Percentiles rank a stretch among this genome's conserved stretches.
These are phyloP conservation scores for Dictyostelium brefeldianum DNA, from an alignment of 78 protist species.

Conservation along the genomic window DNA sequence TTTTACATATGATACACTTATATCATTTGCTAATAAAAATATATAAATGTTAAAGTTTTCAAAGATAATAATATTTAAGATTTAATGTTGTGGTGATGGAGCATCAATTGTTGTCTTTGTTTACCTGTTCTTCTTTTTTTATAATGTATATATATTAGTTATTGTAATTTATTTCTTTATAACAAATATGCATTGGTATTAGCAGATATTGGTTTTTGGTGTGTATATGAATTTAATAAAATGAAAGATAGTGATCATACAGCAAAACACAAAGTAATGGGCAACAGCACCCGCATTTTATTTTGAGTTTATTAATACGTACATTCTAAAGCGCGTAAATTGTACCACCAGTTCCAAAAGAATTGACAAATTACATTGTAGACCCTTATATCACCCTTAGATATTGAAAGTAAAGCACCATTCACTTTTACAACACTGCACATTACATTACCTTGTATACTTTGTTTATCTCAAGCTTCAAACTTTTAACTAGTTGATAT, in stretches of 20 bases:
- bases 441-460: slow-evolving; percentile 95
- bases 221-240: slow-evolving; percentile 99
- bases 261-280: slow-evolving; percentile 99
- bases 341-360: too few relatives aligned
- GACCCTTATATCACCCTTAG: slow-evolving; percentile 85
- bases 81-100: too few relatives aligned
- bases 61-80: too few relatives aligned
- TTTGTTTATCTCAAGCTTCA: slow-evolving; percentile 97
- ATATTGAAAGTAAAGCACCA: slow-evolving; percentile 4
- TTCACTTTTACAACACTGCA: slow-evolving; percentile 94
- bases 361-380: slow-evolving; percentile 75
- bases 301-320: too few relatives aligned
- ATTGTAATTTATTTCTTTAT: too few relatives aligned
- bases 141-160: background rate
- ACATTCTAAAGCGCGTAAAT: too few relatives aligned
- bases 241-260: slow-evolving; percentile 98
- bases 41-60: too few relatives aligned
- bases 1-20: slow-evolving; percentile 58
- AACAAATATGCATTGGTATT: slow-evolving; percentile 93
- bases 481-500: too few relatives aligned
- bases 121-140: background rate
- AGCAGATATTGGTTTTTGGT: slow-evolving; percentile 99
- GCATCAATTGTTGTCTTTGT: too few relatives aligned
- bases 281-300: slow-evolving; percentile 99
- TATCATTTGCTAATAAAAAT: background rate